A percentile compares a stretch with the other conserved stretches of the same genome.
phyloP scores from a whole-genome alignment of 306 rosid genomes.

The Prunus kanzakura region DNA sequence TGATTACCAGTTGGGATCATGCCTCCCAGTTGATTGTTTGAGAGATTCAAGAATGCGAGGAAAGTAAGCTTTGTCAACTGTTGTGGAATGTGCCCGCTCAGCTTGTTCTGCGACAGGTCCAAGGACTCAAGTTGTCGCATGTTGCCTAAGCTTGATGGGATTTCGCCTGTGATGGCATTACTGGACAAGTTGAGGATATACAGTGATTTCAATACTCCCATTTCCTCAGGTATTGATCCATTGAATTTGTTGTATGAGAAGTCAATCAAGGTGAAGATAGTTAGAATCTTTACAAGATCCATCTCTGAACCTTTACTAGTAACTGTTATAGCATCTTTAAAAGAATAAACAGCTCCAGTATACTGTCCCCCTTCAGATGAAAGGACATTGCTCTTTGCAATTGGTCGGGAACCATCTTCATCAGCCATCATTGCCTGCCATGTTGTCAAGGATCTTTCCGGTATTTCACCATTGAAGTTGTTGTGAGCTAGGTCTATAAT shows the following conservation, averaged over 20 bases:
- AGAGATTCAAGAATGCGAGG: constrained; percentile 20
- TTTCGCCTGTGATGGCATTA: constrained; percentile 14
- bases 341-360: neutral
- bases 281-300: neutral
- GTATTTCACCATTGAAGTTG: constrained; percentile 33
- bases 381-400: too few species aligned
- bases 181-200: constrained; percentile 22
- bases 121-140: constrained; percentile 24
- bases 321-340: neutral
- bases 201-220: constrained; percentile 13
- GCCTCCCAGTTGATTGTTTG: constrained; percentile 29
- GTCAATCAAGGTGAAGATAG: constrained; percentile 22
- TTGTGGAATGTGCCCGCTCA: constrained; percentile 17
- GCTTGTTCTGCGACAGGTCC: constrained; percentile 25
- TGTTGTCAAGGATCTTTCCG: constrained; percentile 17
- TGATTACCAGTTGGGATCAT: constrained; percentile 35
- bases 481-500: constrained; percentile 48
- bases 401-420: constrained; percentile 1
- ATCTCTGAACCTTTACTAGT: neutral
- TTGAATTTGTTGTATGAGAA: constrained; percentile 21
- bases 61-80: constrained; percentile 11
- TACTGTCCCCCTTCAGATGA: too few species aligned
- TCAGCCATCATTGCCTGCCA: constrained; percentile 47
- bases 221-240: constrained; percentile 17
- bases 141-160: constrained; percentile 23